Base-by-base conservation (phyloP, 805 yeast genomes). In the Starmerella scarabaei region DNA sequence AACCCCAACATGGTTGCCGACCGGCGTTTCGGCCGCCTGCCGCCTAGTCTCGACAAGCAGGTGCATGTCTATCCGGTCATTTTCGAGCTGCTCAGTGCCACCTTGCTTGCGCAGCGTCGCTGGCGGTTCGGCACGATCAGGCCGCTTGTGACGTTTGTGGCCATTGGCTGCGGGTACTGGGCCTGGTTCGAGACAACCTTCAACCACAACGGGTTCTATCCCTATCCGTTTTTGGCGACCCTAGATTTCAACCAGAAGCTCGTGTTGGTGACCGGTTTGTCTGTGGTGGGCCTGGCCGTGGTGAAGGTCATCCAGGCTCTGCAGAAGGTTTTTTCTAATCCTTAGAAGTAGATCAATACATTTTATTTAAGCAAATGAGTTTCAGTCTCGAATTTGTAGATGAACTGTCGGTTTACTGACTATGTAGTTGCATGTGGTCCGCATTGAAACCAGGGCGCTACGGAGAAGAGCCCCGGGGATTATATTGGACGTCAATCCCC, bases 51-150 rank as follows among this genome's bases (percentile, higher is more conserved):
- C 30, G 64, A 59, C 43, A 33, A 51, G 32, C 35, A 42, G 37
- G 41, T 59, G 27, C 64, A 59, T 39, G 40, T 56, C 24, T 50
- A 50, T 36, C 64, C 64, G 17, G 54, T 60, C 3, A 28, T 52
- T 5, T 34, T 51, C 21, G 48, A 53, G 33, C 43, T 44, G 24
- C 30, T 53, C 14, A 43, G 49, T 17, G 60, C 57, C 18, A 52
- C 58, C 16, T 32, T 53, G n/a, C 35, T 46, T 17, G 47, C 54
- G 31, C 41, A 49, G 20, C 43, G 45, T 14, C 41, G 28, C 29
- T 59, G 61, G 61, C 42, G 43, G 21, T 33, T 42, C 26, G 43
- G 54, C 29, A n/a, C 42, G 15, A 19, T 44, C 18, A 37, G 28
- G 16, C 53, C 56, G 9, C 24, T 49, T 8, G 27, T 38, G 4